A percentile compares a stretch with the other conserved stretches of the same genome.
phyloP scores from a whole-genome alignment of 306 rosid species.

The apple (Malus domestica) region DNA sequence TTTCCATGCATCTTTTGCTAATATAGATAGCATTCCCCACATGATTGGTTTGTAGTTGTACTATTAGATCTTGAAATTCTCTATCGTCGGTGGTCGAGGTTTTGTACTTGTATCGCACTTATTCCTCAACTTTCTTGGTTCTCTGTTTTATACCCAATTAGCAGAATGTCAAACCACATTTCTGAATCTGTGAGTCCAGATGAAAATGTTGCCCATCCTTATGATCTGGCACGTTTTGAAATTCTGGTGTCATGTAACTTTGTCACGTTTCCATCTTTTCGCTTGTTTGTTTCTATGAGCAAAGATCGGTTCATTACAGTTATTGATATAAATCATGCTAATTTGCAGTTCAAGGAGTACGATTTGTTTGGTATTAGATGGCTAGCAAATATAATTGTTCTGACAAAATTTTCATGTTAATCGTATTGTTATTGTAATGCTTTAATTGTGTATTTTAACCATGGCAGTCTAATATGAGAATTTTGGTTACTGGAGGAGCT shows the following conservation, averaged over 20 bases:
- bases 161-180: neutral
- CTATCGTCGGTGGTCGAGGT: too few relatives aligned
- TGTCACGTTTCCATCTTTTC: neutral
- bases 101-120: neutral
- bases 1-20: neutral
- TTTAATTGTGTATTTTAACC: neutral
- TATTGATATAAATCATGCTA: neutral
- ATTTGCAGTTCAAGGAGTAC: neutral
- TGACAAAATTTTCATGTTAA: neutral
- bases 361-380: neutral
- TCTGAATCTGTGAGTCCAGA: neutral
- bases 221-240: neutral
- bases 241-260: neutral
- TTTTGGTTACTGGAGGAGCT: constrained; percentile 95
- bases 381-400: neutral
- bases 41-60: neutral
- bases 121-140: neutral
- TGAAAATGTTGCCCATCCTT: neutral
- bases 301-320: neutral
- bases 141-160: neutral
- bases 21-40: neutral
- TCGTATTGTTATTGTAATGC: constrained; percentile 2
- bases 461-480: constrained; percentile 85
- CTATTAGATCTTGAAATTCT: neutral
- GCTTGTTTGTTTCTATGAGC: neutral